Evolutionary conservation across 2,329 filamentous ascomycete species (phyloP).

Genomic region (Colletotrichum musae): DNA sequence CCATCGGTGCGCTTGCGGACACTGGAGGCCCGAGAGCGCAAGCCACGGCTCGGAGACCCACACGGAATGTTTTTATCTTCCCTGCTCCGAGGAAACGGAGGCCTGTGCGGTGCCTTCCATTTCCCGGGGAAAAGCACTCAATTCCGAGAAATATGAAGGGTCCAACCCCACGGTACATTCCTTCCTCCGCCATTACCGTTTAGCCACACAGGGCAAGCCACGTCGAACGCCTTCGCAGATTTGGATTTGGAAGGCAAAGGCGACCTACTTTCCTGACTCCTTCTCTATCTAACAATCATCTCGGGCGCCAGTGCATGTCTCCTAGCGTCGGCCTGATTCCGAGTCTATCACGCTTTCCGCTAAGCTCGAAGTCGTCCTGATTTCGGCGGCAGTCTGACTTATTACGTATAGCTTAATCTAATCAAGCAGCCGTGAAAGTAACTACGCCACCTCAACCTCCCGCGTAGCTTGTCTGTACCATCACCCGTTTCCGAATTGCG

Average conservation of each 20-base stretch:
- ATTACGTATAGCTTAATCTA: no score
- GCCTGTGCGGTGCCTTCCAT: not conserved
- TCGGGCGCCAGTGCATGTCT: no score
- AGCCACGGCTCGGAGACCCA: slow-evolving; percentile 10
- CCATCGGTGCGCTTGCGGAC: no score
- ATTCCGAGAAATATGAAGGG: not conserved
- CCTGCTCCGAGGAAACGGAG: slow-evolving; percentile 12
- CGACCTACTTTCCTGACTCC: no score
- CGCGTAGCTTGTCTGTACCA: no score
- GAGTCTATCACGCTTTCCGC: not conserved
- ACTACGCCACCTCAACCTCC: no score
- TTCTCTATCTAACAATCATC: no score
- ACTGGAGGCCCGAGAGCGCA: not conserved
- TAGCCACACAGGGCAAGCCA: slow-evolving; percentile 17
- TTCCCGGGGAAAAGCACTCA: not conserved
- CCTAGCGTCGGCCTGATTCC: no score
- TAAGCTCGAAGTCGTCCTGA: not conserved
- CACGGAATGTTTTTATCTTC: slow-evolving; percentile 3
- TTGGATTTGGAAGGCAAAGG: not conserved
- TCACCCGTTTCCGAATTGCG: no score
- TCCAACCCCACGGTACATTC: not conserved
- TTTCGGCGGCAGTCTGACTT: not conserved
- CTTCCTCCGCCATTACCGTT: not conserved
- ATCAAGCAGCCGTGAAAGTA: no score
- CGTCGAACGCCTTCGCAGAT: not conserved